phyloP scores from a whole-genome alignment of 192 early-diverging fungal genomes.

The Jimgerdemannia flammicorona region DNA sequence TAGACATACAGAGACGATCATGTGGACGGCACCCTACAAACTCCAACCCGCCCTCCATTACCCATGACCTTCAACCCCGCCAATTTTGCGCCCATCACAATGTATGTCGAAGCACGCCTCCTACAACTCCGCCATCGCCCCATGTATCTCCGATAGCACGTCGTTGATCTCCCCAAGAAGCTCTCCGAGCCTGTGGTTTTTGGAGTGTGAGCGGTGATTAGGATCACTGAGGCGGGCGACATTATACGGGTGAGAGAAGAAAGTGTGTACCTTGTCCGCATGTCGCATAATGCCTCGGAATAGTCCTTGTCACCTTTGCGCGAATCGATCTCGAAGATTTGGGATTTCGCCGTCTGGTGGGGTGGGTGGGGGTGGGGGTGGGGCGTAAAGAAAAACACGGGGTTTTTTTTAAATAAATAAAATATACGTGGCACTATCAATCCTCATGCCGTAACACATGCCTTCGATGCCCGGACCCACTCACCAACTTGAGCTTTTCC shows the following conservation, averaged over 20 bases:
- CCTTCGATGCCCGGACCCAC: background rate
- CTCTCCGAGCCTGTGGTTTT: background rate
- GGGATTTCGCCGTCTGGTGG: background rate
- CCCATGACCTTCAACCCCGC: no score
- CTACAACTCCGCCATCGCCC: background rate
- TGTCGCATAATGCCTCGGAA: background rate
- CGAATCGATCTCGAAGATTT: background rate
- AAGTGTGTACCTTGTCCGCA: background rate
- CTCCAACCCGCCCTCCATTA: no score
- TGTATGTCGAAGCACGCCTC: no score
- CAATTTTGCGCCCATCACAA: no score
- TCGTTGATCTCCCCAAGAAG: background rate
- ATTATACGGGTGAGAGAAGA: background rate
- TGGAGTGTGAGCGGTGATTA: background rate
- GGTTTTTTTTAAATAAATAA: no score
- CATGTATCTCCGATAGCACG: background rate
- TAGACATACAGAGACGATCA: no score
- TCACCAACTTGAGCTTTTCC: constrained; percentile 16
- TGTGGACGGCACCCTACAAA: no score
- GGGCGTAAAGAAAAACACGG: no score
- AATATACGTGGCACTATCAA: no score
- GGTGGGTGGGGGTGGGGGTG: background rate
- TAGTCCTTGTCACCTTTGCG: background rate
- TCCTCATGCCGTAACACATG: no score
- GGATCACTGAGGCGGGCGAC: background rate